A percentile compares a stretch with the other conserved stretches of the same genome.
These are phyloP conservation scores for Acanthamoeba castellanii DNA, from an alignment of 208 protist species.

Conservation along the genomic window DNA sequence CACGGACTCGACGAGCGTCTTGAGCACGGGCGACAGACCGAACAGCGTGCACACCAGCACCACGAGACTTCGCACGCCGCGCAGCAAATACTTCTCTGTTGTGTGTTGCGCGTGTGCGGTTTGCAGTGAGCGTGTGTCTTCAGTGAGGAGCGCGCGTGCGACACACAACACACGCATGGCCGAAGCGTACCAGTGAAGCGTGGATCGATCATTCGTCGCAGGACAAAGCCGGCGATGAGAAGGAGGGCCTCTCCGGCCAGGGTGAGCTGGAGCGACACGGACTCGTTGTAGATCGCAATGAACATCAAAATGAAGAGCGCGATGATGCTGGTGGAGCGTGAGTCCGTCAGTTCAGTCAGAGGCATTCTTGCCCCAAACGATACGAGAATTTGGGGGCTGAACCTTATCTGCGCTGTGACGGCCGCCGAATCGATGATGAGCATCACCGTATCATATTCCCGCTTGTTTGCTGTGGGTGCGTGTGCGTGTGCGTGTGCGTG, in stretches of 20 bases:
- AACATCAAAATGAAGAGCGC: constrained; percentile 76
- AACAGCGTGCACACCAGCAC: constrained; percentile 79
- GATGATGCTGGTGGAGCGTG: neutral
- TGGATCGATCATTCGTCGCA: constrained; percentile 75
- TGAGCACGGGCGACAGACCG: constrained; percentile 80
- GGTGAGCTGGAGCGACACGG: constrained; percentile 6
- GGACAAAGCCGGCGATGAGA: constrained; percentile 71
- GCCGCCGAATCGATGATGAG: constrained; percentile 81
- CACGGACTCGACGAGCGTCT: constrained; percentile 81
- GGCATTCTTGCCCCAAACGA: too few species aligned
- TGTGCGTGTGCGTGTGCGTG: too few species aligned
- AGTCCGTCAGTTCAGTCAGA: too few species aligned
- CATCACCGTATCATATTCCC: constrained; percentile 80
- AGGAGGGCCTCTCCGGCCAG: constrained; percentile 68
- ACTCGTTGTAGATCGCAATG: constrained; percentile 46
- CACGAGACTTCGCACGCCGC: constrained; percentile 75
- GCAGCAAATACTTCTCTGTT: constrained; percentile 65
- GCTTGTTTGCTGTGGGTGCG: constrained; percentile 61
- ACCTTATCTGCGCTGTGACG: constrained; percentile 80
- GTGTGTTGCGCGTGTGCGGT: too few species aligned
- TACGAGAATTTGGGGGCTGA: too few species aligned
- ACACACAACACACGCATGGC: too few species aligned
- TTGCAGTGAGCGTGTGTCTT: too few species aligned
- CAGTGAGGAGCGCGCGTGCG: too few species aligned
- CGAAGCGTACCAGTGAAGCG: constrained; percentile 47